Evolutionary conservation across 441 rosid genomes (phyloP).

Genomic region (Raphanus hybrid): DNA sequence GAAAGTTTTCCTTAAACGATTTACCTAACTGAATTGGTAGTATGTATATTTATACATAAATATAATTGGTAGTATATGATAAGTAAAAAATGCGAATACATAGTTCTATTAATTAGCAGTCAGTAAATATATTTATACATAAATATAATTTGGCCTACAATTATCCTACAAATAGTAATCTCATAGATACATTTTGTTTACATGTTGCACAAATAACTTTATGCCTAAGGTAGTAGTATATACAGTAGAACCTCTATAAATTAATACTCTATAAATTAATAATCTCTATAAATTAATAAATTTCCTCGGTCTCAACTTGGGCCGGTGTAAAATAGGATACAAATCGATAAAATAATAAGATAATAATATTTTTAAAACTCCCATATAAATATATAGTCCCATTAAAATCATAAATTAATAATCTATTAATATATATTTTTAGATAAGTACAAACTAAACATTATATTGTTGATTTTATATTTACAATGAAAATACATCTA

Average conservation of each 20-base stretch:
- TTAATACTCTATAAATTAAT: no score
- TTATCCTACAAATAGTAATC: not conserved
- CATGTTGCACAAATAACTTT: not conserved
- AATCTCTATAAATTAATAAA: no score
- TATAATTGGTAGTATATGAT: not conserved
- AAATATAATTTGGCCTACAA: not conserved
- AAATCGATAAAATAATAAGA: no score
- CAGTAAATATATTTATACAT: not conserved
- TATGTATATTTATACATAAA: not conserved
- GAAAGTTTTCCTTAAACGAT: not conserved
- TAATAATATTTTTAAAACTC: no score
- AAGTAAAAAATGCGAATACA: not conserved
- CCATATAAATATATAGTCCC: no score
- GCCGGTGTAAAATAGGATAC: no score
- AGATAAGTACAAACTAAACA: no score
- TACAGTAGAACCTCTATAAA: not conserved
- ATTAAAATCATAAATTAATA: no score
- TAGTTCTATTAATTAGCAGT: not conserved
- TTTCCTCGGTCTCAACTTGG: no score
- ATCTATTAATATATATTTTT: no score
- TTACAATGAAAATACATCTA: no score
- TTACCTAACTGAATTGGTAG: not conserved
- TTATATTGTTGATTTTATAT: no score
- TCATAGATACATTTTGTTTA: not conserved
- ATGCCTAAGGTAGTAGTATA: not conserved